phyloP scores from a whole-genome alignment of 192 early-diverging fungal genomes.

The Gryganskiella cystojenkinii region DNA sequence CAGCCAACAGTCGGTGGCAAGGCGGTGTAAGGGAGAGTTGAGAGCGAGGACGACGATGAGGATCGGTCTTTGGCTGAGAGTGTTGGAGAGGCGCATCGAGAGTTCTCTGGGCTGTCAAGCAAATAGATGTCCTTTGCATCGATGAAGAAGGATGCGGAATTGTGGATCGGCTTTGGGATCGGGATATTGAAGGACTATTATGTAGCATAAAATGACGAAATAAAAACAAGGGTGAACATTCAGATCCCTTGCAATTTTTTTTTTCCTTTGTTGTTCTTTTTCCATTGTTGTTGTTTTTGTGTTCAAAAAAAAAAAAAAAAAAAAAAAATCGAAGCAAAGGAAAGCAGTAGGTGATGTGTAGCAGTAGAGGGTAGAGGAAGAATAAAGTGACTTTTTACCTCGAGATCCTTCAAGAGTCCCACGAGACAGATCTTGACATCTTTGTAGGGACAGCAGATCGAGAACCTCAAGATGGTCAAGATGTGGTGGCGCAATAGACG shows the following conservation, averaged over 20 bases:
- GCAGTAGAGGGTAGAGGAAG: neutral
- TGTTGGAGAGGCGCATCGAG: conserved; percentile 31
- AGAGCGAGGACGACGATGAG: conserved; percentile 53
- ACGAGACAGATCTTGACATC: conserved; percentile 63
- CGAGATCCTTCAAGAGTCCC: conserved; percentile 52
- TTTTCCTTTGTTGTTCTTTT: too few relatives aligned
- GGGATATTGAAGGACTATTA: conserved; percentile 52
- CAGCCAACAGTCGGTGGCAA: conserved; percentile 52
- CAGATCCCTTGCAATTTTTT: neutral
- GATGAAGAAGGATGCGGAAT: conserved; percentile 66
- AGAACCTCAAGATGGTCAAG: conserved; percentile 59
- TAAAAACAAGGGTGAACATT: neutral
- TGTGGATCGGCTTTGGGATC: conserved; percentile 56
- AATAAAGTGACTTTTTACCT: conserved; percentile 39
- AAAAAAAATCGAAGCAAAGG: neutral
- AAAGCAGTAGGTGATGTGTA: neutral
- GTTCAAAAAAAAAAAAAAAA: conserved; percentile 2
- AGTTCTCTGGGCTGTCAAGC: conserved; percentile 56
- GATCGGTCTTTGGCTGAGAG: conserved; percentile 42
- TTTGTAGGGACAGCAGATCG: conserved; percentile 60
- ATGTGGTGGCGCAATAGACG: conserved; percentile 55
- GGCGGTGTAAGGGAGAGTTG: conserved; percentile 43
- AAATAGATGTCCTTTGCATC: conserved; percentile 59
- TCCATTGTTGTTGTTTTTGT: too few relatives aligned
- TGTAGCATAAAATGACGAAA: conserved; percentile 1